A percentile compares a stretch with the other conserved stretches of the same genome.
These are phyloP conservation scores for Aspergillus sp. DNA, from an alignment of 2,329 filamentous ascomycete genomes.

Conservation along the genomic window DNA sequence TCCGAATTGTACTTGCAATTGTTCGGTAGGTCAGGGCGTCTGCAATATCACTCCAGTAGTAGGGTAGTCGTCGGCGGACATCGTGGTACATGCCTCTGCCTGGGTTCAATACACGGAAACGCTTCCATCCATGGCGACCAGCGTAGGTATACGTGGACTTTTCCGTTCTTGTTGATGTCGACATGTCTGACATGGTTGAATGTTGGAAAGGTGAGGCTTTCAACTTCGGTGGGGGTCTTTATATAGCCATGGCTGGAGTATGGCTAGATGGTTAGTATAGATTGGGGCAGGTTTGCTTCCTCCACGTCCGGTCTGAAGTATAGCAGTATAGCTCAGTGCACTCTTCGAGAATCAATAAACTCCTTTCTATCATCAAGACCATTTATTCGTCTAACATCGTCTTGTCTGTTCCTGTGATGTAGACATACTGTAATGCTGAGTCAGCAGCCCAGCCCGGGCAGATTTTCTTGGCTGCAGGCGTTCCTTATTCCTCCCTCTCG, in stretches of 20 bases:
- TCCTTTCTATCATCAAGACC: too few species aligned
- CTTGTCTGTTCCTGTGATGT: too few species aligned
- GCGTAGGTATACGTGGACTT: constrained; percentile 26
- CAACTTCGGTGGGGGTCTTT: too few species aligned
- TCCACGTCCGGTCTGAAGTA: too few species aligned
- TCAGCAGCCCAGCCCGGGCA: constrained; percentile 18
- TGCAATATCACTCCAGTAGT: constrained; percentile 56
- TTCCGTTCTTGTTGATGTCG: constrained; percentile 5
- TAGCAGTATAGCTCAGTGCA: too few species aligned
- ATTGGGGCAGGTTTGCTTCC: too few species aligned
- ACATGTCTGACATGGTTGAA: too few species aligned
- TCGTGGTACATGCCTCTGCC: constrained; percentile 57
- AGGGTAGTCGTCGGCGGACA: constrained; percentile 52
- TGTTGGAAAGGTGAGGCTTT: too few species aligned
- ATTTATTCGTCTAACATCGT: too few species aligned
- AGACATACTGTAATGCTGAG: neutral
- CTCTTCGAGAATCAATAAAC: too few species aligned
- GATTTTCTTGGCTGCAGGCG: constrained; percentile 4
- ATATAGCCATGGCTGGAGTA: too few species aligned
- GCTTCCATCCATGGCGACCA: constrained; percentile 44
- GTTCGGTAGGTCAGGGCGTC: constrained; percentile 58
- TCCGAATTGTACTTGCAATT: constrained; percentile 56
- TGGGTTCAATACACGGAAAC: constrained; percentile 44
- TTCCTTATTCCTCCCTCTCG: neutral
- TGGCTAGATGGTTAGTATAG: too few species aligned